These are phyloP conservation scores for Zea luxurians DNA, from an alignment of 176 grass and related monocot genomes.

Conservation along the genomic window DNA sequence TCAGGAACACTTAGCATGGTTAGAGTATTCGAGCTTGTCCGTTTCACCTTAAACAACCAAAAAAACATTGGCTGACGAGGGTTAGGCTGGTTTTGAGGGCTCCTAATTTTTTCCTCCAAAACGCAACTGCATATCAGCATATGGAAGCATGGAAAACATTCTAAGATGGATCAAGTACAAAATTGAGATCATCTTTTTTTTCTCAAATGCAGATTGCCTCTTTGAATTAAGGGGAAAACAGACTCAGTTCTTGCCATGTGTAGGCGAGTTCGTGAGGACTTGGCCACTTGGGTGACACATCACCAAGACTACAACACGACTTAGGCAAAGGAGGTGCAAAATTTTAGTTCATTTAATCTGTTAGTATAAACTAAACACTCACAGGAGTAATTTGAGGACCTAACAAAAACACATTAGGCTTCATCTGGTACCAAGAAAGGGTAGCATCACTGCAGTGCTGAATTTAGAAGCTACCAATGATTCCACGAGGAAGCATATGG, in stretches of 20 bases:
- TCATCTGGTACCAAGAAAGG: background rate
- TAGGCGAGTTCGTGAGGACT: background rate
- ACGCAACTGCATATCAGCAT: background rate
- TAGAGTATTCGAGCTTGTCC: background rate
- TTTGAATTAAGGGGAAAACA: background rate
- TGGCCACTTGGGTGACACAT: background rate
- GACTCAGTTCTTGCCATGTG: background rate
- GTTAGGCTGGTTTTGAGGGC: background rate
- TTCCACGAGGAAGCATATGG: background rate
- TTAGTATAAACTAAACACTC: background rate
- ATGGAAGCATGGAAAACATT: background rate
- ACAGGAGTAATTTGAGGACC: background rate
- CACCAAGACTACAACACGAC: background rate
- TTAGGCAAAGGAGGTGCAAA: background rate
- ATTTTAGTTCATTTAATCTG: background rate
- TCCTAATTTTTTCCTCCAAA: background rate
- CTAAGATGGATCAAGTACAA: background rate
- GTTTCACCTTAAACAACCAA: background rate
- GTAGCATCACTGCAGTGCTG: background rate
- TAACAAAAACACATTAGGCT: background rate
- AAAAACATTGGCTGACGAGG: background rate
- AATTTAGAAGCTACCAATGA: background rate
- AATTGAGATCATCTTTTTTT: background rate
- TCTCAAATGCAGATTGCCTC: background rate
- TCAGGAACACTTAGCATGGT: background rate